Evolutionary conservation across 305 asterid genomes (phyloP).

Genomic region (Fraxinus sp.): DNA sequence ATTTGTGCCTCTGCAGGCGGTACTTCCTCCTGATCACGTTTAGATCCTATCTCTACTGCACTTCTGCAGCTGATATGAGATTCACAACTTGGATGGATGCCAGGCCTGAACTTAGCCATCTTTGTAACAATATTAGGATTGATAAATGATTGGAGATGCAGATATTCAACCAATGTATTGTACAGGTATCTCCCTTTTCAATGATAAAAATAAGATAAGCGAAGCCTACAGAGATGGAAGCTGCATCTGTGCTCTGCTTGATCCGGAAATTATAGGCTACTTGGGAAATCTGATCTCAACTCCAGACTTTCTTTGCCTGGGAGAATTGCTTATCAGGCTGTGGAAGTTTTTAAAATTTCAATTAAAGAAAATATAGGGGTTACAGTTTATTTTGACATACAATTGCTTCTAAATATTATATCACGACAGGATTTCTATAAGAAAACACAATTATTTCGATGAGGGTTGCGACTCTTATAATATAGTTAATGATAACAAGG

Average conservation of each 20-base stretch:
- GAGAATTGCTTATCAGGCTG: background rate
- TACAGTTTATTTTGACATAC: background rate
- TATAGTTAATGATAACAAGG: background rate
- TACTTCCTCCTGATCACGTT: constrained; percentile 88
- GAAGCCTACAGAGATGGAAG: constrained; percentile 12
- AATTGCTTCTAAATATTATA: background rate
- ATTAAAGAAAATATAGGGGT: background rate
- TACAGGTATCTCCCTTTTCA: constrained; percentile 23
- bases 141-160: constrained; percentile 43
- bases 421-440: background rate
- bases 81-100: constrained; percentile 88
- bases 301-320: background rate
- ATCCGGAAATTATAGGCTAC: background rate
- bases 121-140: constrained; percentile 81
- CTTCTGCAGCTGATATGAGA: constrained; percentile 52
- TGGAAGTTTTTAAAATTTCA: background rate
- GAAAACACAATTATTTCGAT: background rate
- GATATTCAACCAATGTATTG: constrained; percentile 26
- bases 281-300: background rate
- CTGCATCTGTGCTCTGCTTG: background rate
- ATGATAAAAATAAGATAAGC: constrained; percentile 12
- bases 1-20: constrained; percentile 61
- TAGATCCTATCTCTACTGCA: constrained; percentile 83
- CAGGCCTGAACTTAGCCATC: constrained; percentile 98
- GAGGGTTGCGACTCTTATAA: background rate